phyloP scores from a whole-genome alignment of 2,329 filamentous ascomycete species.

The Dothiorella sarmentorum region DNA sequence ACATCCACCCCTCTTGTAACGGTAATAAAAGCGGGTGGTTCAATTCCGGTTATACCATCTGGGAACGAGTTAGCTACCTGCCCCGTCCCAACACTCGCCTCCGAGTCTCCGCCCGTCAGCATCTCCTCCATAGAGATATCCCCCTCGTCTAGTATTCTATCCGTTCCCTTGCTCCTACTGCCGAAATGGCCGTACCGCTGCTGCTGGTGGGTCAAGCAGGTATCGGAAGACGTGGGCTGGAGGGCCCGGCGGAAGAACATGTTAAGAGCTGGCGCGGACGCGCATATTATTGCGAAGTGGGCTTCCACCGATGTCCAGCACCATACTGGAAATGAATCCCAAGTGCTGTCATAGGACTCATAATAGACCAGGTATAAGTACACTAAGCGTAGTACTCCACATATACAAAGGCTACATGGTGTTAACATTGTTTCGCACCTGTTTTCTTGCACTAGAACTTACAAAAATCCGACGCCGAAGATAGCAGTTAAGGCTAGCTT shows the following conservation, averaged over 20 bases:
- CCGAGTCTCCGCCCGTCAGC: background rate
- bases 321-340: constrained; percentile 39
- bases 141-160: too few species aligned
- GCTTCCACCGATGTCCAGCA: constrained; percentile 43
- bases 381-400: constrained; percentile 38
- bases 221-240: background rate
- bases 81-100: too few species aligned
- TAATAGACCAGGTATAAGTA: constrained; percentile 35
- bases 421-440: background rate
- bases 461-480: constrained; percentile 44
- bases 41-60: too few species aligned
- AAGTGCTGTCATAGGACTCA: constrained; percentile 40
- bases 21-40: too few species aligned
- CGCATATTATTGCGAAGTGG: constrained; percentile 42
- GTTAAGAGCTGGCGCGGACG: constrained; percentile 44
- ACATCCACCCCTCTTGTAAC: too few species aligned
- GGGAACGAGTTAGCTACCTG: too few species aligned
- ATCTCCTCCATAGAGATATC: background rate
- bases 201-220: background rate
- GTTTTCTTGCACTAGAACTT: constrained; percentile 17
- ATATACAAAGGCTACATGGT: constrained; percentile 30
- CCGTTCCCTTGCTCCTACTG: background rate
- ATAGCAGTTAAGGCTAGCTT: constrained; percentile 45
- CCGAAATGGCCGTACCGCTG: background rate
- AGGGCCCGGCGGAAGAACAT: constrained; percentile 32